Evolutionary conservation across 2,329 filamentous ascomycete genomes (phyloP).

Genomic region (Elsinoe australis): DNA sequence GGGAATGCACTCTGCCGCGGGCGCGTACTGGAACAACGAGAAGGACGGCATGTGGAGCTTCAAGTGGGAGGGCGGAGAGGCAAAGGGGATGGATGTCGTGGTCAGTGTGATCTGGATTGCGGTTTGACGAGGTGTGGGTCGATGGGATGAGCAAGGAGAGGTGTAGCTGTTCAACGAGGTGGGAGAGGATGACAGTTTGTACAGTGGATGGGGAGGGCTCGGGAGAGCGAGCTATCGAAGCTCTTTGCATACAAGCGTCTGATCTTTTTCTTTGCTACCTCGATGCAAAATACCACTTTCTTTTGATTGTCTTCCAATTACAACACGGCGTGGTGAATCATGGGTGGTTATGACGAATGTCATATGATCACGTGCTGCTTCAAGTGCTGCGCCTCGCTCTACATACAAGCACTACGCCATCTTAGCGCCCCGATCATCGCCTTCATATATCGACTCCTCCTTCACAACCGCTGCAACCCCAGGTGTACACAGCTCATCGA

Average conservation of each 20-base stretch:
- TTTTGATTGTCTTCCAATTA: no score
- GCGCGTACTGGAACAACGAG: conserved; percentile 85
- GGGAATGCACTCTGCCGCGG: conserved; percentile 82
- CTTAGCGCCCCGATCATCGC: conserved; percentile 31
- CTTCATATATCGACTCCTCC: conserved; percentile 48
- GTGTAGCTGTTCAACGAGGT: background rate
- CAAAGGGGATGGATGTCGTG: conserved; percentile 47
- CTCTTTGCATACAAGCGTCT: conserved; percentile 10
- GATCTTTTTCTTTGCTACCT: conserved; percentile 14
- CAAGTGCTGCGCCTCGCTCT: no score
- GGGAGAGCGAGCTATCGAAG: background rate
- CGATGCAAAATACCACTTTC: conserved; percentile 14
- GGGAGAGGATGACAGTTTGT: background rate
- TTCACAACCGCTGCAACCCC: conserved; percentile 54
- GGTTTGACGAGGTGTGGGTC: conserved; percentile 44
- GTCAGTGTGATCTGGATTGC: conserved; percentile 64
- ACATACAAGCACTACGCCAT: no score
- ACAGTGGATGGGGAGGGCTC: no score
- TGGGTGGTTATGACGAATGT: no score
- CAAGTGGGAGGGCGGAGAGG: conserved; percentile 61
- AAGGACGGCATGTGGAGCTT: conserved; percentile 85
- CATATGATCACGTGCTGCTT: no score
- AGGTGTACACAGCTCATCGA: conserved; percentile 50
- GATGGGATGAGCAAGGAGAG: background rate
- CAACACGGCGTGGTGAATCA: no score